These are phyloP conservation scores for Myxozyma mucilagina DNA, from an alignment of 805 yeast genomes.

Conservation along the genomic window DNA sequence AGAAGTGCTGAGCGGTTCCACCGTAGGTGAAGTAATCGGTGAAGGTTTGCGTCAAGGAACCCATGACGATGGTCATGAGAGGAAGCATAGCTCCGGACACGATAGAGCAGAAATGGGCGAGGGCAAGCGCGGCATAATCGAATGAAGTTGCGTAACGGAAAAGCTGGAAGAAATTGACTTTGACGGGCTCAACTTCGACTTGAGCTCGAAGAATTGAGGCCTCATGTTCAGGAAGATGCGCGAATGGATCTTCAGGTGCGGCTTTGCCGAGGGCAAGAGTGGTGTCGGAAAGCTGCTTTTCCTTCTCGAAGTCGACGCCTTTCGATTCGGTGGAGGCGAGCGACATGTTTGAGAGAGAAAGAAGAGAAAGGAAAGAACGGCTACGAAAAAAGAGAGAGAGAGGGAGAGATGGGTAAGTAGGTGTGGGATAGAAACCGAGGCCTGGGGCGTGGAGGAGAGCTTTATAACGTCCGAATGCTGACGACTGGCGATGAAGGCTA, in stretches of 20 bases:
- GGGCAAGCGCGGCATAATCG: conserved; percentile 19
- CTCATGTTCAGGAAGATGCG: conserved; percentile 37
- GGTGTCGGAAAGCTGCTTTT: conserved; percentile 1
- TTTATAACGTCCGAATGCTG: no score
- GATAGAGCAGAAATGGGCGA: conserved; percentile 40
- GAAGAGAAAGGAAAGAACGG: not conserved
- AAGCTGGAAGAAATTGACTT: conserved; percentile 35
- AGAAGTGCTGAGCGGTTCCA: conserved; percentile 35
- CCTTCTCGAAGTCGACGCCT: not conserved
- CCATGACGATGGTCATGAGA: conserved; percentile 45
- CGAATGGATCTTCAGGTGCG: conserved; percentile 23
- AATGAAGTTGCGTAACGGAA: conserved; percentile 41
- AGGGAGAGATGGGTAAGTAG: not conserved
- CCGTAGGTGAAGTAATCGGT: conserved; percentile 35
- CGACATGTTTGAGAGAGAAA: not conserved
- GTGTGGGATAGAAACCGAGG: no score
- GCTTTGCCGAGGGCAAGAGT: not conserved
- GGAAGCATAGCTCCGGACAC: conserved; percentile 41
- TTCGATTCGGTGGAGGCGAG: not conserved
- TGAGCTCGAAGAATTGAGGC: conserved; percentile 41
- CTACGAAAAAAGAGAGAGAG: not conserved
- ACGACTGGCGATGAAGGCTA: no score
- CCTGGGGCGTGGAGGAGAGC: no score
- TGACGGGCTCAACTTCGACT: conserved; percentile 32
- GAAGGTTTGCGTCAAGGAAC: conserved; percentile 42